Evolutionary conservation across 2,329 filamentous ascomycete genomes (phyloP).

Genomic region (Epichloe hybrida): DNA sequence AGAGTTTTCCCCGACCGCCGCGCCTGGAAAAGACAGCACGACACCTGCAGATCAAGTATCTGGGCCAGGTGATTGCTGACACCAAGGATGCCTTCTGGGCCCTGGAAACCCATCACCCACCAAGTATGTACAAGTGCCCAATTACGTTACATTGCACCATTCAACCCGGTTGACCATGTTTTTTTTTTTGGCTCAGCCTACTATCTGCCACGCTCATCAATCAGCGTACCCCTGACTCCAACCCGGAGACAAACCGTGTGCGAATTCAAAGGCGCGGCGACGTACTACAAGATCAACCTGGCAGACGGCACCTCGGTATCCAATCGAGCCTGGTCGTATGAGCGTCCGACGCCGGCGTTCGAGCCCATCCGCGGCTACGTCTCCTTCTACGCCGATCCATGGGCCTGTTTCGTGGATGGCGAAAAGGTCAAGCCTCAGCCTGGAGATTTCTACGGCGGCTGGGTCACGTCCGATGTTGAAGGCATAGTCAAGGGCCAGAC

Average conservation of each 20-base stretch:
- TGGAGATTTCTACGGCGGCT: constrained; percentile 51
- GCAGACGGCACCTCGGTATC: constrained; percentile 27
- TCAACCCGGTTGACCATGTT: background rate
- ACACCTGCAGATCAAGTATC: constrained; percentile 43
- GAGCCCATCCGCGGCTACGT: constrained; percentile 39
- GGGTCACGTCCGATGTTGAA: constrained; percentile 47
- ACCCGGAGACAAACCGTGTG: constrained; percentile 35
- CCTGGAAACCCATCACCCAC: constrained; percentile 48
- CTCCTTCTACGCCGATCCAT: constrained; percentile 47
- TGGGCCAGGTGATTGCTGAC: constrained; percentile 40
- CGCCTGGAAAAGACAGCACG: constrained; percentile 37
- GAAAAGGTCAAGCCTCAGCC: constrained; percentile 45
- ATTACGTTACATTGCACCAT: too few relatives aligned
- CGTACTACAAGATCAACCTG: constrained; percentile 38
- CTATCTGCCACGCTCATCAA: constrained; percentile 39
- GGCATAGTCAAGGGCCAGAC: constrained; percentile 32
- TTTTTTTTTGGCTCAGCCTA: constrained; percentile 29
- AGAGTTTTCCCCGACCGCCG: constrained; percentile 45
- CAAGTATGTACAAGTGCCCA: constrained; percentile 27
- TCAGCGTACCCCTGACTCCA: constrained; percentile 32
- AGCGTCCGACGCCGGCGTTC: constrained; percentile 37
- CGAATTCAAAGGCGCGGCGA: constrained; percentile 49
- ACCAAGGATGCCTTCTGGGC: constrained; percentile 48
- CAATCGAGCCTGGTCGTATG: constrained; percentile 47
- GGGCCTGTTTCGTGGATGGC: constrained; percentile 49